Conservation (phyloP, 352 stramenopile genomes). For the Globisporangium cystogenes region DNA sequence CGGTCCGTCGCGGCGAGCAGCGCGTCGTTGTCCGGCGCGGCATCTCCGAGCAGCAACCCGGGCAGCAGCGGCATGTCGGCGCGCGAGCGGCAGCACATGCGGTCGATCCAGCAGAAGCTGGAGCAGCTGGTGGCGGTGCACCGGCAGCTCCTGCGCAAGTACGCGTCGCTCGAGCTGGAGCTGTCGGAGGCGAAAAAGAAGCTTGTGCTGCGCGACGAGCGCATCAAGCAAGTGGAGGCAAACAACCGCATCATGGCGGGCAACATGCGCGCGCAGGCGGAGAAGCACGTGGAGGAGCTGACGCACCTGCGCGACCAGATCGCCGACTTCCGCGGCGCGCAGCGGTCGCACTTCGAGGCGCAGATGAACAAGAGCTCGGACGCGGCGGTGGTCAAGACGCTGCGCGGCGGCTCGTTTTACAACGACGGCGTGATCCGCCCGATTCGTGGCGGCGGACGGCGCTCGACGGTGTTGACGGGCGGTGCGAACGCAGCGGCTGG, state of each 20-base stretch:
- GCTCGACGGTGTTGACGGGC: conserved; percentile 36
- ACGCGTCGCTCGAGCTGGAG: conserved; percentile 85
- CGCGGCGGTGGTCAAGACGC: conserved; percentile 49
- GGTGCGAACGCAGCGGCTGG: conserved; percentile 5
- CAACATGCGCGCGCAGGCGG: conserved; percentile 86
- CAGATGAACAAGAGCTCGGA: conserved; percentile 46
- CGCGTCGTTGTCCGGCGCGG: conserved; percentile 11
- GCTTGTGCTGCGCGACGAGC: conserved; percentile 82
- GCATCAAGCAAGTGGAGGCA: conserved; percentile 86
- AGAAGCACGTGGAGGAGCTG: conserved; percentile 87
- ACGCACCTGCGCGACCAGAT: conserved; percentile 83
- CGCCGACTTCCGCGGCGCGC: conserved; percentile 69
- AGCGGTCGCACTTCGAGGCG: conserved; percentile 73
- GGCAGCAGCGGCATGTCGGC: conserved; percentile 59
- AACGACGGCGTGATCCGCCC: conserved; percentile 62
- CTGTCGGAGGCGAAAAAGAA: conserved; percentile 88
- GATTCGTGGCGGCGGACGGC: conserved; percentile 63
- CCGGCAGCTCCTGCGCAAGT: conserved; percentile 87
- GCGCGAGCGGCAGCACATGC: conserved; percentile 82
- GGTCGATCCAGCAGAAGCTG: conserved; percentile 88
- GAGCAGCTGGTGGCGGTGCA: conserved; percentile 90
- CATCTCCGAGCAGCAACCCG: conserved; percentile 19
- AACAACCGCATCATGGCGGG: conserved; percentile 85
- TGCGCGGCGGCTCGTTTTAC: conserved; percentile 64
- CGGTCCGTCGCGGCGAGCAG: conserved; percentile 14